Base-by-base conservation (phyloP, 129 eudicot genomes). In the Helichrysum umbraculigerum region DNA sequence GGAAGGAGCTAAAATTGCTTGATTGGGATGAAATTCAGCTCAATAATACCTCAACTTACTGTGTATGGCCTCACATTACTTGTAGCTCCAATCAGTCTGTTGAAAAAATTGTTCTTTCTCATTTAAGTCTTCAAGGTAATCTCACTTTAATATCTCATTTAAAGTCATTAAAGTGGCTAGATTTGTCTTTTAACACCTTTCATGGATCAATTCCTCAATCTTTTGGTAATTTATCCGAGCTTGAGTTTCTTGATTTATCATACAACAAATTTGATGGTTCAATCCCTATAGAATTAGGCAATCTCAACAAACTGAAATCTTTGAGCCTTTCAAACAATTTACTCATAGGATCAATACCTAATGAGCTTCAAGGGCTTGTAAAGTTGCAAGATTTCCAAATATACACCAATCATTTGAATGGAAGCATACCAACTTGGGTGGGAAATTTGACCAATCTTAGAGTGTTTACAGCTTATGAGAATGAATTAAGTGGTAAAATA, bases 201-300 rank as follows among this genome's bases (percentile, higher is more conserved):
- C 87, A 88, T 83, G 99, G 97, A 25, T 51, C 81, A 74, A 85
- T 95, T 50, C 99, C 97, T 47, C 82, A 73, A 60, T 76, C 81
- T 63, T 76, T 95, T 75, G 97, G 96, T 59, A 76, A 91, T 35
- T 82, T 95, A 32, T 81, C 89, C 34, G 83, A 85, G 81, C 97
- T 95, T 75, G 89, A 95, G 83, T 88, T 91, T 91, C 96, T 95
- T 89, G 99, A 95, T 95, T 89, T 95, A 42, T 91, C 97, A 17
- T 87, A 81, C 73, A 95, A 95, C 66, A 89, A 83, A 78, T 89
- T 95, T 84, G 92, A 70, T 17, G 85, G 89, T 64, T 76, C 81
- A 57, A 85, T 95, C 50, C 99, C 99, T 58, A 16, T 20, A 29
- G 96, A 89, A 50, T 73, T 88, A 74, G 92, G 91, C 20, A 73